phyloP scores from a whole-genome alignment of 176 grass and related monocot genomes.

The Phoenix roebelenii region DNA sequence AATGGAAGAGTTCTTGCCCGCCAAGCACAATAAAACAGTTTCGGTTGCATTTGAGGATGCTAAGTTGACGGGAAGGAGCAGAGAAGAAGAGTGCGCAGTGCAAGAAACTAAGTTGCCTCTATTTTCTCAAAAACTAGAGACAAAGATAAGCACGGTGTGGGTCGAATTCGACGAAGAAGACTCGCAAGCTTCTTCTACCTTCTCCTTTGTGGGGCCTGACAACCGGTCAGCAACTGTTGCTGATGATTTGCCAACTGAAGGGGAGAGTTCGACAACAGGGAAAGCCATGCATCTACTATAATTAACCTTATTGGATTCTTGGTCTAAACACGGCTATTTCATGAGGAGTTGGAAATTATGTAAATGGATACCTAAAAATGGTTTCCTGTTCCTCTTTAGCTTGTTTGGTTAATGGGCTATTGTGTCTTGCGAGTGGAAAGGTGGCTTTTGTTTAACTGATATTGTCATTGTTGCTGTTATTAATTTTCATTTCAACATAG shows the following conservation, averaged over 20 bases:
- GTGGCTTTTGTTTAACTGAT: not conserved
- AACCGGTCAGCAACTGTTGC: too few species aligned
- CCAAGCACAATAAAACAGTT: too few species aligned
- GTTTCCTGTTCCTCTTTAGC: not conserved
- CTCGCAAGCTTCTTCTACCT: too few species aligned
- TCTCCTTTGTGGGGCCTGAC: too few species aligned
- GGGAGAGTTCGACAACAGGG: not conserved
- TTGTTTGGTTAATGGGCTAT: not conserved
- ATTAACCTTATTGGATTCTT: not conserved
- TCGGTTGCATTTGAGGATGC: not conserved
- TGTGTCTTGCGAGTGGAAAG: not conserved
- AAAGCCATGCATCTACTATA: not conserved
- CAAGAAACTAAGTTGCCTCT: not conserved
- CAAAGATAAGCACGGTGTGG: conserved; percentile 87
- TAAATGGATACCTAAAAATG: too few species aligned
- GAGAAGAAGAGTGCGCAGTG: not conserved
- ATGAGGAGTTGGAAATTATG: too few species aligned
- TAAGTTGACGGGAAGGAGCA: not conserved
- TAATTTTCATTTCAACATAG: not conserved
- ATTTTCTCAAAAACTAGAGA: conserved; percentile 21
- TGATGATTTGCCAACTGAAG: not conserved
- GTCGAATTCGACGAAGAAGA: conserved; percentile 66
- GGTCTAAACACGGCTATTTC: too few species aligned
- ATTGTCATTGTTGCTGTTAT: not conserved
- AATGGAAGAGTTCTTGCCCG: conserved; percentile 24